phyloP scores from a whole-genome alignment of 2,329 filamentous ascomycete species.

The Fusarium pseudonygamai region DNA sequence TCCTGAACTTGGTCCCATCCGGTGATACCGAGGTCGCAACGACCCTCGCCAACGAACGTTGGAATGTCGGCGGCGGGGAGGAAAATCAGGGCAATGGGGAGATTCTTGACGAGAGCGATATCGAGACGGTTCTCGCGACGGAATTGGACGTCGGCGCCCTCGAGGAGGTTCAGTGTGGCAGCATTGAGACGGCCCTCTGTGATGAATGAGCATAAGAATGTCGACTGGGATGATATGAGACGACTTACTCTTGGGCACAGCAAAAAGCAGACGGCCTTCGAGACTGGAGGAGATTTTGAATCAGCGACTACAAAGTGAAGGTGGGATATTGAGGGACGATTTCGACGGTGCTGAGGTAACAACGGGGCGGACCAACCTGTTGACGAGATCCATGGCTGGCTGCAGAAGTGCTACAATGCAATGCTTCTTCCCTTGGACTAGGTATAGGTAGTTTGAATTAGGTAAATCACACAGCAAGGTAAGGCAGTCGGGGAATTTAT shows the following conservation, averaged over 20 bases:
- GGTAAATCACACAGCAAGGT: constrained; percentile 7
- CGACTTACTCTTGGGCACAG: constrained; percentile 94
- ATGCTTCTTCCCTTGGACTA: constrained; percentile 1
- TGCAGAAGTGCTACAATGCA: constrained; percentile 3
- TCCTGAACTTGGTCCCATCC: constrained; percentile 93
- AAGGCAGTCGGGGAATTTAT: constrained; percentile 37
- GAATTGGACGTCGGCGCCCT: constrained; percentile 96
- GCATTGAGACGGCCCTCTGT: constrained; percentile 92
- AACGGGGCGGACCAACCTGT: constrained; percentile 55
- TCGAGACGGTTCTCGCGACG: constrained; percentile 93
- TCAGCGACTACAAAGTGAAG: constrained; percentile 26
- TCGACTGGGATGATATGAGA: neutral
- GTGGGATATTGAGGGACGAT: neutral
- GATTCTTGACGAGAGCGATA: constrained; percentile 97
- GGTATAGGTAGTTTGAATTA: constrained; percentile 11
- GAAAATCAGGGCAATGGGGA: constrained; percentile 94
- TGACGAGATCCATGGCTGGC: constrained; percentile 61
- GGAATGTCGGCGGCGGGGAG: constrained; percentile 97
- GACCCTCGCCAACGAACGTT: constrained; percentile 94
- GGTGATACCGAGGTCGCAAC: constrained; percentile 93
- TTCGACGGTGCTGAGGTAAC: neutral
- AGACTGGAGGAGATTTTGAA: constrained; percentile 64
- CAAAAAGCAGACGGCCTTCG: constrained; percentile 92
- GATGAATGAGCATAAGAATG: constrained; percentile 17
- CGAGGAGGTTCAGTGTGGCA: constrained; percentile 86